Evolutionary conservation across 257 asterid genomes (phyloP), one percentile per base, ranked within the genome.

Genomic region (Henckelia pumila): DNA sequence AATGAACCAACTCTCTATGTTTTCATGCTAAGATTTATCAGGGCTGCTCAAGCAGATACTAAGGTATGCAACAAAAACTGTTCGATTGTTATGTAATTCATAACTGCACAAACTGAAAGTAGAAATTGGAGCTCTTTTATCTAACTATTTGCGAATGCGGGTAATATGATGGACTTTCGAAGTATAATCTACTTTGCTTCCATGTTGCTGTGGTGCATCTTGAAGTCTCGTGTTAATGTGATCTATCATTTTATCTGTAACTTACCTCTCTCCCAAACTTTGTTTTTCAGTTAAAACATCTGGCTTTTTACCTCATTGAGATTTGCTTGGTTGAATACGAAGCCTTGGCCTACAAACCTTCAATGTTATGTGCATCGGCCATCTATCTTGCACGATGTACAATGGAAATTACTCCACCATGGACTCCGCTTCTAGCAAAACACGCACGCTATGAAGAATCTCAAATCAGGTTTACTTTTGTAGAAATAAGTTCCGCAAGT

Each of bases 1-100:
- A 93, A 93, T 72, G 85, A 84, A 81, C 96, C 99, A 60, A 93
- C 97, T 63, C 86, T 87, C 37, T 93, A 90, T 64, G 99, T 93
- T 77, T 93, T 90, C 84, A 93, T 93, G 99, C 85, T 93, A 71
- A 78, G 95, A 80, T 87, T 93, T 77, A 86, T 90, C 71, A 93
- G 78, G 88, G 99, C 97, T 73, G 89, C 95, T 76, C 95, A 87
- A 76, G 81, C 91, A 47, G 82, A 83, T 70, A 74, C 26, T 67
- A 87, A 77, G 95, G 95, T 83, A 72, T 35, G 9, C 47, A 44
- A 30, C 26, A 28, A 30, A 44, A 10, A 49, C 9, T 69, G 55
- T 40, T 21, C 19, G 69, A 28, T 65, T 40, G 26, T 0, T n/a
- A 32, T 53, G 8, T 13, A 32, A 29, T 11, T 22, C 70, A 1